Evolutionary conservation across 176 grass and related monocot genomes (phyloP), one percentile per base, ranked within the genome.

Genomic region (Microstegium vimineum): DNA sequence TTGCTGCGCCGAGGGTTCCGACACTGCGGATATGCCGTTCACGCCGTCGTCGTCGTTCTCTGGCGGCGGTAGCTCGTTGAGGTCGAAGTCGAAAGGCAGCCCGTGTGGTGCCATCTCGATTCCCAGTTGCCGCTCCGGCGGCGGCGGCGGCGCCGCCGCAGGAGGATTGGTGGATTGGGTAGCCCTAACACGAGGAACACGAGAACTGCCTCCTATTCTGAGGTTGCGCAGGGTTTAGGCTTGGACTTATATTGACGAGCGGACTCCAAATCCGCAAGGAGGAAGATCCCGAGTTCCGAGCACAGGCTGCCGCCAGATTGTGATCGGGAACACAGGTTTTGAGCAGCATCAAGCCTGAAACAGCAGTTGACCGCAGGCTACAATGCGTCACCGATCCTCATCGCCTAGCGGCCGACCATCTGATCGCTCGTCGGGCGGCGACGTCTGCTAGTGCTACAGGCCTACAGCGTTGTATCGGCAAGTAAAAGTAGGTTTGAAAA

Each of bases 61-160:
- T 8, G 47, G 28, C 7, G 66, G 83, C 17, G 66, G 54, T 8
- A 5, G 32, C 66, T 83, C 65, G 42, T 87, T 87, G 9, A 87
- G 73, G 67, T 73, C 84, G 42, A 85, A 73, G 34, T 82, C 79
- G 65, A 87, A 82, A 32, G 59, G 18, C 79, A 35, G 69, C 18
- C 33, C 23, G 11, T 22, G 42, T 6, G 6, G 33, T 5, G 43
- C 47, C 85, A 82, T 78, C 74, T 52, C 22, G 52, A 64, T 47
- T 69, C 62, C 8, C 23, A 2, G 23, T 28, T 3, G 10, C 26
- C 17, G 47, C 11, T 25, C 23, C 31, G 22, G 14, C 31, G 75
- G 73, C 34, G 63, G 14, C 31, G 77, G 75, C 52, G 15, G 12
- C 20, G 25, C 12, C 27, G 69, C 66, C 30, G 41, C 25, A 62